Base-by-base conservation (phyloP, 306 rosid genomes). In the Ammopiptanthus mongolicus region DNA sequence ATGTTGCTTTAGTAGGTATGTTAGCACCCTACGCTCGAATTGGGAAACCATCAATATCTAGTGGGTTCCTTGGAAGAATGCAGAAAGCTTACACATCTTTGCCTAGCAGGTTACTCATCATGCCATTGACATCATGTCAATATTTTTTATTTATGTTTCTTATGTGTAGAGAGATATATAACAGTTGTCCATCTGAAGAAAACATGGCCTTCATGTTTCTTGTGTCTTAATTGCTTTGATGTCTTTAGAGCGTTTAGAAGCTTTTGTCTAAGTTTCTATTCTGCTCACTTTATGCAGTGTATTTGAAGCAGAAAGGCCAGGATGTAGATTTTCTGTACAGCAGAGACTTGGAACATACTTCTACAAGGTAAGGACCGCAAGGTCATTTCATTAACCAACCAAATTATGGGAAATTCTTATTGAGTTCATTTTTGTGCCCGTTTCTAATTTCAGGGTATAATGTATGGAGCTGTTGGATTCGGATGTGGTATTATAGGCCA, bases 401-500 rank as follows among this genome's bases (percentile, higher is more conserved):
- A 51, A 70, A 34, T 39, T 48, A 70, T 33, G 22, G 19, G 29
- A 41, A 51, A 12, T 56, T 73, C 74, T n/a, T 12, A 19, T 14
- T 58, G 17, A 44, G 14, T 76, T 77, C 13, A 42, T 66, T 33
- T 48, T 41, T 42, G 23, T 42, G 42, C 0, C 0, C 13, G 7
- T 64, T 63, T 61, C 15, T 31, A 23, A 62, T 81, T 42, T 10
- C 88, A 95, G 98, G 98, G 97, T 67, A 80, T 95, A 31, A 60
- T 90, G 87, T 95, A 95, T 78, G 98, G 90, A 33, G 74, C 78
- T 29, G 97, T 91, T 82, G 98, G 98, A 44, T 91, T 91, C 69
- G 95, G 71, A 61, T 95, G 98, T 71, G 98, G 98, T 63, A 86
- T 95, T 36, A 76, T 95, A n/a, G 98, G 98, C 80, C 98, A 95